Evolutionary conservation across 2,329 filamentous ascomycete genomes (phyloP), one percentile per base, ranked within the genome.

Genomic region (Verticillium nonalfalfae): DNA sequence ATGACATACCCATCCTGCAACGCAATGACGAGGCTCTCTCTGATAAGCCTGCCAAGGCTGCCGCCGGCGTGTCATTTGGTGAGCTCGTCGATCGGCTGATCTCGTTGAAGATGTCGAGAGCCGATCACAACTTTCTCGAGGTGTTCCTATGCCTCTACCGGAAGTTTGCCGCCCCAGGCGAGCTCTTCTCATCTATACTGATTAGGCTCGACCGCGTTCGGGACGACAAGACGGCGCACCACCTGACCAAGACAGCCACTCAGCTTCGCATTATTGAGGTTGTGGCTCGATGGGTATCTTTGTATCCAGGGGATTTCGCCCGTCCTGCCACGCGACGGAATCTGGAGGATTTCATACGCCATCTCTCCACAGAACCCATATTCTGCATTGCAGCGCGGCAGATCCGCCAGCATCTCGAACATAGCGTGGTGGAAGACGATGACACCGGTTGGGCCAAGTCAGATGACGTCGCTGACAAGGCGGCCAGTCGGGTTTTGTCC

Each of bases 291-390:
- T 99, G 95, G 95, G 89, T 96, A 1, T 87, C 89, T 15, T 80
- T 88, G 54, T 98, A 98, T 73, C 93, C 95, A 0, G 94, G 93
- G 15, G 95, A 99, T 74, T 97, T 98, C 79, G 93, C 93, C 1
- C 87, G 90, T 64, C 84, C 89, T 1, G 83, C 83, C 26, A 96
- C 92, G 1, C 86, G 88, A 66, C 85, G 84, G 65, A 86, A 85
- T 36, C 79, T 97, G 45, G 85, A 89, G 58, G 86, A 87, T 31
- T 95, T 99, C 69, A 88, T 96, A 39, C 76, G 79, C 18, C 84
- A 88, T 50, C 78, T 98, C n/a, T 84, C 90, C 26, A 84, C 83
- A 5, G 90, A 91, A 65, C 88, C 91, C 10, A 90, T 96, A 58
- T 97, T 96, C 74, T 87, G 90, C 21, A 87, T 91, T 18, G 91